Evolutionary conservation across 2,329 filamentous ascomycete genomes (phyloP), one percentile per base, ranked within the genome.

Genomic region (Fusarium sp.): DNA sequence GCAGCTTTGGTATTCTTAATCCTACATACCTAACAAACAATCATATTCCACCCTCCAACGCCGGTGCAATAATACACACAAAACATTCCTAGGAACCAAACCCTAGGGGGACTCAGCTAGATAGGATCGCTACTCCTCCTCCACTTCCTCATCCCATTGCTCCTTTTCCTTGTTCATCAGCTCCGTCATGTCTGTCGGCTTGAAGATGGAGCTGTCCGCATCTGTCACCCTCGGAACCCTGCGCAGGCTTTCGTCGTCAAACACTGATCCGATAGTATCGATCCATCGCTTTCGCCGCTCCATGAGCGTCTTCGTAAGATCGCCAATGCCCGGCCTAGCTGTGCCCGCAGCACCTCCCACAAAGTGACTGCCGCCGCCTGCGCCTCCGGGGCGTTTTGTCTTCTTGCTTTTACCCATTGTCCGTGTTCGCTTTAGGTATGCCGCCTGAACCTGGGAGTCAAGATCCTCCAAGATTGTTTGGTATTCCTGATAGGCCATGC

Each of bases 401-500:
- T 96, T 97, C 77, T 96, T 96, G 76, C 88, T 92, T 80, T 98
- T 96, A 75, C 93, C 92, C 78, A 98, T 90, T 1, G 92, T 97
- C 42, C 95, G 88, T 26, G 94, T 98, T 24, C 95, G 91, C 80
- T 99, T 99, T 40, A 96, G 88, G 73, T 98, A 99, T 4, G 95
- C 94, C 47, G 92, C 90, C 73, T 98, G 93, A 38, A 98, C 93
- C 74, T 98, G 95, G 38, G 89, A 88, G 80, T 99, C 95, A 22
- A 99, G 88, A 75, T 99, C 95, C 74, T 99, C 95, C 46, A 96
- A 89, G 69, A 99, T 99, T 53, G 93, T 97, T 75, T 90, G 91
- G 80, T 97, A 99, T 75, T 99, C 95, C 74, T 99, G 95, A 78
- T 95, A 89, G 0, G 95, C 95, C 87, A 99, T 94, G 65, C 92